A percentile compares a stretch with the other conserved stretches of the same genome.
These are phyloP conservation scores for Plasmodium reichenowi DNA, from an alignment of 169 alveolate genomes.

Conservation along the genomic window DNA sequence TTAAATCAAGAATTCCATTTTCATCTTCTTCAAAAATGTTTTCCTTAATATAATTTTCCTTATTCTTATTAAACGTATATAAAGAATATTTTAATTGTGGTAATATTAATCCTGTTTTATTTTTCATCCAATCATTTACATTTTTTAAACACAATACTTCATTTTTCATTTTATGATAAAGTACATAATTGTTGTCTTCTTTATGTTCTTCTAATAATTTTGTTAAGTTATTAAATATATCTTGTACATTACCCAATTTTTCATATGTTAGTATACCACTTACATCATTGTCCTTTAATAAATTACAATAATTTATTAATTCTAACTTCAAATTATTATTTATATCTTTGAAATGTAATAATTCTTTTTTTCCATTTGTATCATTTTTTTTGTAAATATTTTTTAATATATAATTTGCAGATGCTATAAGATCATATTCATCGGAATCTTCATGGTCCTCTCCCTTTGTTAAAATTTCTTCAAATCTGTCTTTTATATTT, in stretches of 20 bases:
- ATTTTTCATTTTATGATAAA: slow-evolving; percentile 13
- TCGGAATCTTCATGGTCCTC: slow-evolving; percentile 21
- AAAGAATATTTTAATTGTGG: background rate
- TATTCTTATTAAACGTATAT: background rate
- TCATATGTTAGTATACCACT: slow-evolving; percentile 8
- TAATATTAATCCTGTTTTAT: slow-evolving; percentile 40
- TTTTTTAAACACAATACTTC: slow-evolving; percentile 35
- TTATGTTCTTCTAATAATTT: background rate
- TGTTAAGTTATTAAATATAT: slow-evolving; percentile 20
- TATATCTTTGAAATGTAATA: slow-evolving; percentile 4
- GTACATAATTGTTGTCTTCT: background rate
- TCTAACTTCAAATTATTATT: slow-evolving; percentile 18
- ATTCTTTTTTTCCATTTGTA: slow-evolving; percentile 2
- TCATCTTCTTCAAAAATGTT: slow-evolving; percentile 7
- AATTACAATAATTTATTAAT: slow-evolving; percentile 31
- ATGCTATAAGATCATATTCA: slow-evolving; percentile 18
- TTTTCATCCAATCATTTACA: slow-evolving; percentile 25
- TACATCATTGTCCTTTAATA: slow-evolving; percentile 19
- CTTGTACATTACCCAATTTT: slow-evolving; percentile 22
- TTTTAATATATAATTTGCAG: slow-evolving; percentile 15
- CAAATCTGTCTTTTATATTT: slow-evolving; percentile 6
- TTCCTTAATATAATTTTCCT: background rate
- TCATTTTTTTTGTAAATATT: slow-evolving; percentile 14
- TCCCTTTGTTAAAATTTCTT: slow-evolving; percentile 8
- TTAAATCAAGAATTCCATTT: slow-evolving; percentile 33